phyloP scores from a whole-genome alignment of 1,284 basidiomycete species.

The Microbotryum violaceum region DNA sequence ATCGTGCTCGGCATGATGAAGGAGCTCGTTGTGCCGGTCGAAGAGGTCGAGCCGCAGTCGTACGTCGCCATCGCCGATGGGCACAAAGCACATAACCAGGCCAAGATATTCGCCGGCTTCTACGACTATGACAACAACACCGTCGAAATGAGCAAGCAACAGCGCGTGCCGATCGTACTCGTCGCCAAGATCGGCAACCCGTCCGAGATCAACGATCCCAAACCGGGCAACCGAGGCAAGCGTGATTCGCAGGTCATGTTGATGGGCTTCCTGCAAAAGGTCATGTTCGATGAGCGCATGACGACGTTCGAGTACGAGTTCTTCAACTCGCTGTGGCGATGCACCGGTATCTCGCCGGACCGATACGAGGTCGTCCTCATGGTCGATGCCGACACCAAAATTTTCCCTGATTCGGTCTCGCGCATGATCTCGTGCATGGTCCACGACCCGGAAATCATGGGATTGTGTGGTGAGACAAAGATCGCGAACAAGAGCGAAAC shows the following conservation, averaged over 20 bases:
- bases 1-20: conserved; percentile 97
- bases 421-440: conserved; percentile 47
- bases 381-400: conserved; percentile 47
- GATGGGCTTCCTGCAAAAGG: conserved; percentile 47
- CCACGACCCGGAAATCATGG: conserved; percentile 47
- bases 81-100: conserved; percentile 98
- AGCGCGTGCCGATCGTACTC: conserved; percentile 88
- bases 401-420: conserved; percentile 45
- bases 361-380: conserved; percentile 45
- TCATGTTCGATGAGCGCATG: conserved; percentile 48
- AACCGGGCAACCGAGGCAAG: conserved; percentile 97
- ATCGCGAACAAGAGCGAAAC: conserved; percentile 47
- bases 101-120: conserved; percentile 95
- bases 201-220: conserved; percentile 73
- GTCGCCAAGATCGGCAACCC: conserved; percentile 93
- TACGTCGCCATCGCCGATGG: conserved; percentile 99
- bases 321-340: conserved; percentile 46
- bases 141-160: conserved; percentile 87
- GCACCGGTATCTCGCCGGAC: conserved; percentile 45
- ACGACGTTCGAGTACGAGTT: conserved; percentile 47
- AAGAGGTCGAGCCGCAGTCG: conserved; percentile 87
- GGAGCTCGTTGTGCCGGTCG: conserved; percentile 72
- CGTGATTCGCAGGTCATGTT: conserved; percentile 84
- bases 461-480: conserved; percentile 47
- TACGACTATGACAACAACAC: conserved; percentile 93